Percentiles rank a stretch among this genome's conserved stretches.
Conservation (phyloP, 2,329 filamentous ascomycete genomes). For the Lasiodiplodia gonubiensis region DNA sequence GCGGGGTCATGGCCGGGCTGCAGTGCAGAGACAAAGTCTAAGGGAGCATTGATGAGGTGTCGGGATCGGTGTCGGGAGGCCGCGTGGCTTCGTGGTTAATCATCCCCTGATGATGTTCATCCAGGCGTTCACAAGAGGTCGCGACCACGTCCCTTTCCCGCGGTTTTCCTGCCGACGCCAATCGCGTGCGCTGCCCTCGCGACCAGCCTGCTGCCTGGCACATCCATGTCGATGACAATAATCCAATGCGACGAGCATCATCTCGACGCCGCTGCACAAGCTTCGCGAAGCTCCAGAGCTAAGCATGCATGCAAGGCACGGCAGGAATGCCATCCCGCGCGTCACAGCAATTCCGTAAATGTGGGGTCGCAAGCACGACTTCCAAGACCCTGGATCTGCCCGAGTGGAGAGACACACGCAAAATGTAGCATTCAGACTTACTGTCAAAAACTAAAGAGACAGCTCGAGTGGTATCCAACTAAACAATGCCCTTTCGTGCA, state of each 20-base stretch:
- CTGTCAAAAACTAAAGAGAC: slow-evolving; percentile 11
- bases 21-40: slow-evolving; percentile 2
- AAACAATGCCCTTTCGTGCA: slow-evolving; percentile 23
- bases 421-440: slow-evolving; percentile 13
- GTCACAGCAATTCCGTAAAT: background rate
- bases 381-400: background rate
- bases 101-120: slow-evolving; percentile 25
- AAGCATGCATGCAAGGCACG: slow-evolving; percentile 25
- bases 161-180: slow-evolving; percentile 13
- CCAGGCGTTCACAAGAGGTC: slow-evolving; percentile 19
- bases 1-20: slow-evolving; percentile 17
- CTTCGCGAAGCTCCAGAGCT: slow-evolving; percentile 19
- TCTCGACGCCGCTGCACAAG: background rate
- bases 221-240: slow-evolving; percentile 7
- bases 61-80: slow-evolving; percentile 6
- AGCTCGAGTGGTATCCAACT: slow-evolving; percentile 25
- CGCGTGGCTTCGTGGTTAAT: slow-evolving; percentile 18
- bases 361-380: slow-evolving; percentile 5
- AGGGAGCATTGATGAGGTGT: slow-evolving; percentile 16
- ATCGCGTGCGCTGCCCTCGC: background rate
- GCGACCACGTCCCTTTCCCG: slow-evolving; percentile 25
- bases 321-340: slow-evolving; percentile 4
- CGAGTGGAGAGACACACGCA: slow-evolving; percentile 10
- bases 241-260: background rate
- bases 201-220: background rate